These are phyloP conservation scores for Alternaria tenuissima DNA, from an alignment of 2,329 filamentous ascomycete genomes.

Conservation along the genomic window DNA sequence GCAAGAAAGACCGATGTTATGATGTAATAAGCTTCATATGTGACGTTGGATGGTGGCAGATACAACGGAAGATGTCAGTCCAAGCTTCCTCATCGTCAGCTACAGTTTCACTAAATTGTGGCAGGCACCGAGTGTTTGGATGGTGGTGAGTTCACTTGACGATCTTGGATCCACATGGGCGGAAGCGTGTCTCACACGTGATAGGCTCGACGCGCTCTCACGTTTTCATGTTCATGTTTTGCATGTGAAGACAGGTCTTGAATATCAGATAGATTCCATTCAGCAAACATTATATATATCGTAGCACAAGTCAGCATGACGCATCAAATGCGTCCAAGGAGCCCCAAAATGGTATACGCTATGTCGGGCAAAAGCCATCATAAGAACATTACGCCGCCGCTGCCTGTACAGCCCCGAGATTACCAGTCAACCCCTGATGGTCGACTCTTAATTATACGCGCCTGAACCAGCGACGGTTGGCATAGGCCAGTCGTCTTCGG, in stretches of 20 bases:
- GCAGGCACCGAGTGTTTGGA: conserved; percentile 6
- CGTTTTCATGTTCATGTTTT: conserved; percentile 16
- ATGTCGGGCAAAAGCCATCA: conserved; percentile 47
- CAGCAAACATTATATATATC: conserved; percentile 48
- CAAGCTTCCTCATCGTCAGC: conserved; percentile 8
- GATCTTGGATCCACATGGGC: conserved; percentile 12
- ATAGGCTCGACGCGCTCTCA: conserved; percentile 28
- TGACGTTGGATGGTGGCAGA: background rate
- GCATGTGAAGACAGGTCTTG: conserved; percentile 18
- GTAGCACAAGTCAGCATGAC: conserved; percentile 40
- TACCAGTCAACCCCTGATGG: conserved; percentile 17
- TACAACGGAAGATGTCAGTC: background rate
- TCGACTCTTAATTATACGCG: conserved; percentile 46
- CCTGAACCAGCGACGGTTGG: conserved; percentile 53
- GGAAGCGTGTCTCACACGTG: conserved; percentile 28
- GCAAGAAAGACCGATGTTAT: conserved; percentile 7
- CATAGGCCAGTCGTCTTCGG: conserved; percentile 95
- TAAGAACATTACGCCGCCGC: conserved; percentile 46
- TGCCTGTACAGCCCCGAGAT: conserved; percentile 30
- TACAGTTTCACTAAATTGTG: conserved; percentile 2
- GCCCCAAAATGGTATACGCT: conserved; percentile 50
- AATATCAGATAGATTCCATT: conserved; percentile 13
- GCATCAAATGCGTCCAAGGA: conserved; percentile 37
- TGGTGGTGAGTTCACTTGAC: conserved; percentile 16
- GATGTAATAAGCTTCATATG: conserved; percentile 15